phyloP scores from a whole-genome alignment of 768 basidiomycete genomes.

The Steccherinum ochraceum region DNA sequence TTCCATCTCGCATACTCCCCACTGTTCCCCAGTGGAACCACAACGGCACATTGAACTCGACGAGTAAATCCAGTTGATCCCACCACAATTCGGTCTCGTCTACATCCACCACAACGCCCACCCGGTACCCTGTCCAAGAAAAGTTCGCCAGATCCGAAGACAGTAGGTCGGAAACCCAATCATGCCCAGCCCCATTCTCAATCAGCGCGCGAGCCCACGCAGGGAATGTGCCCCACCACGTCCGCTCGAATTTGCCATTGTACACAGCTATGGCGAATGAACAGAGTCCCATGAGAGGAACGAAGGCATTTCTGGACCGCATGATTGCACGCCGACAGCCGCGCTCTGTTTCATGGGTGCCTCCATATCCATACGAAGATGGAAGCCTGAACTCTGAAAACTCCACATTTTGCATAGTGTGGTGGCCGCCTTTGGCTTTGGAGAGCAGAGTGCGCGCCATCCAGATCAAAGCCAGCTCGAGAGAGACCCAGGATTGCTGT shows the following conservation, averaged over 20 bases:
- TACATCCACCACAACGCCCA: not conserved
- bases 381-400: not conserved
- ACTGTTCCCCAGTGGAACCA: not conserved
- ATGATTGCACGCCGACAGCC: not conserved
- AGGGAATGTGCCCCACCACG: not conserved
- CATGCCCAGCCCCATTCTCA: not conserved
- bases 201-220: not conserved
- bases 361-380: not conserved
- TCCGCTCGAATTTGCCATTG: too few relatives aligned
- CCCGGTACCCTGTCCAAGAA: not conserved
- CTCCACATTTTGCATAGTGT: not conserved
- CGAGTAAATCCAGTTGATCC: not conserved
- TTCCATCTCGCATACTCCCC: too few relatives aligned
- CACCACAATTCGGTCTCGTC: not conserved
- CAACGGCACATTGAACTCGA: not conserved
- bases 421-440: not conserved
- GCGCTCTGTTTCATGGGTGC: not conserved
- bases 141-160: not conserved
- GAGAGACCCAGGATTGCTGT: not conserved
- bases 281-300: not conserved
- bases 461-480: not conserved
- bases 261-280: not conserved
- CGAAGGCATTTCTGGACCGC: not conserved
- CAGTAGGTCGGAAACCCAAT: not conserved
- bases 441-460: not conserved